A percentile compares a stretch with the other conserved stretches of the same genome.
Conservation (phyloP, 2,329 filamentous ascomycete genomes). For the Fusarium papillatum region DNA sequence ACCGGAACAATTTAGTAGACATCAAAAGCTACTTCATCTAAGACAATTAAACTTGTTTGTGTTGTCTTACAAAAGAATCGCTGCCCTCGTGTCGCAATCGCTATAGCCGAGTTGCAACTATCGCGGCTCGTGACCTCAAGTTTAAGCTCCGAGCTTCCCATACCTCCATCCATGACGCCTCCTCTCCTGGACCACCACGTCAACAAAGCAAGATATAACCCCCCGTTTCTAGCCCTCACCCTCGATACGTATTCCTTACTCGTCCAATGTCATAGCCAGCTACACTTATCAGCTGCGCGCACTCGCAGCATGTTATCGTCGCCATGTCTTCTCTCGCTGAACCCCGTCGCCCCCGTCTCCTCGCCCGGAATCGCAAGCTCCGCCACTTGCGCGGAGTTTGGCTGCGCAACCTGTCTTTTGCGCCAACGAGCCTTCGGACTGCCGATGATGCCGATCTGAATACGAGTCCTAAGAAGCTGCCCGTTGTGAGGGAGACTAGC, state of each 20-base stretch:
- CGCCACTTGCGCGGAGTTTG: constrained; percentile 91
- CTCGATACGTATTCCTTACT: constrained; percentile 5
- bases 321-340: constrained; percentile 54
- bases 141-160: constrained; percentile 36
- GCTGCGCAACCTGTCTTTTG: constrained; percentile 85
- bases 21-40: not conserved
- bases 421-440: constrained; percentile 69
- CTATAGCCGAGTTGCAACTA: constrained; percentile 45
- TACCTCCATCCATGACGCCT: constrained; percentile 29
- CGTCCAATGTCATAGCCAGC: constrained; percentile 37
- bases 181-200: constrained; percentile 7
- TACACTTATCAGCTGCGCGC: constrained; percentile 26
- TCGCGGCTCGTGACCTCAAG: constrained; percentile 37
- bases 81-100: constrained; percentile 11
- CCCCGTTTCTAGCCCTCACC: not conserved
- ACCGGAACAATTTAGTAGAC: not conserved
- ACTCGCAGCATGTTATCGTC: constrained; percentile 33
- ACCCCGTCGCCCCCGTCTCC: constrained; percentile 63
- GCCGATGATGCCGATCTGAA: constrained; percentile 86
- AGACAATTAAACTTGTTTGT: not conserved
- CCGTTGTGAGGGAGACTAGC: constrained; percentile 60
- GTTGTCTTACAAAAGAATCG: not conserved
- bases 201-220: not conserved
- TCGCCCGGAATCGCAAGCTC: constrained; percentile 86
- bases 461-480: constrained; percentile 77